Base-by-base conservation (phyloP, 441 rosid species). In the Adansonia grandidieri region DNA sequence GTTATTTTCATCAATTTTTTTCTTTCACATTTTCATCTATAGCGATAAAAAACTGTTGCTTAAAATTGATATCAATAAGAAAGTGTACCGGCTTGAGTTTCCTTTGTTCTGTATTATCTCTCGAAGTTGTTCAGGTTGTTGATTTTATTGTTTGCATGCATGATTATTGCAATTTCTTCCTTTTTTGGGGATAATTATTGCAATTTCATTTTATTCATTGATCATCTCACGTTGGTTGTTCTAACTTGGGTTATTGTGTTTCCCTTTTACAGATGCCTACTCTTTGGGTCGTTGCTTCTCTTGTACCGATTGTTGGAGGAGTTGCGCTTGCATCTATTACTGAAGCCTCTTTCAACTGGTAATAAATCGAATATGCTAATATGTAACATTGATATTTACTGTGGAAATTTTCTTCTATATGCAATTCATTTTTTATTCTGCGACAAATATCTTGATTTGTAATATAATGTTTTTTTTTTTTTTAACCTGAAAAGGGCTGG, bases 341-440 rank as follows among this genome's bases (percentile, higher is more conserved):
- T 5, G 98, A 96, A 86, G 95, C 87, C 71, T 94, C 99, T 71
- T 96, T 96, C 78, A 96, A 96, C 80, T 96, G 99, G 98, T 94
- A 85, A 79, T 85, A 54, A 58, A 69, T 57, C 75, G 14, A 32
- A 50, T 47, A 45, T 75, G 51, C 66, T 22, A 19, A 24, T 28
- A 28, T 28, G 32, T 28, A 28, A 28, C 2, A 28, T 28, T 28
- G 32, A 28, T 28, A 28, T 28, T 28, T 28, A 28, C 32, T 28
- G 32, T 28, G 32, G 32, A 28, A 28, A 28, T 28, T 28, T 28
- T 28, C 32, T 28, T 28, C 32, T 28, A 28, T 28, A 28, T 28
- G 32, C 32, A 28, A 28, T 28, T 28, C 32, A 28, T 28, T 28
- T 28, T 28, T 28, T 28, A 28, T 28, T 28, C 32, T 28, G 32